Percentiles rank a stretch among this genome's conserved stretches.
phyloP scores from a whole-genome alignment of 257 asterid species.

The Lithospermum erythrorhizon region DNA sequence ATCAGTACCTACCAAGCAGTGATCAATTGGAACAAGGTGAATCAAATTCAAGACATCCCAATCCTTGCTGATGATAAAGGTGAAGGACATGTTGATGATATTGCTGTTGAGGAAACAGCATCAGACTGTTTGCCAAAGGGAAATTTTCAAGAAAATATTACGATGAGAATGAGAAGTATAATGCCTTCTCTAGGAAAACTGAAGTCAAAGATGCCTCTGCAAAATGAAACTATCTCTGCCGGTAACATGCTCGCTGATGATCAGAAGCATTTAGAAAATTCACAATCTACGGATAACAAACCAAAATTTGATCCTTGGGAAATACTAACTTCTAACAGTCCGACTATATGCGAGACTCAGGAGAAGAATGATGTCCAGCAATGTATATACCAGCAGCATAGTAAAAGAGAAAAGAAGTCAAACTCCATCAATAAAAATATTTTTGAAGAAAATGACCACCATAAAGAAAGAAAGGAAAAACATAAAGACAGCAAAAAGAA shows the following conservation, averaged over 20 bases:
- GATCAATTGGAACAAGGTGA: slow-evolving; percentile 9
- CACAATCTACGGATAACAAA: slow-evolving; percentile 7
- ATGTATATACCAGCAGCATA: slow-evolving; percentile 19
- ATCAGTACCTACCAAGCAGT: slow-evolving; percentile 19
- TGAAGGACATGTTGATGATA: slow-evolving; percentile 19
- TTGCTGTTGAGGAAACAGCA: slow-evolving; percentile 12
- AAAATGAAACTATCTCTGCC: slow-evolving; percentile 8
- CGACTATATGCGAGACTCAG: slow-evolving; percentile 12
- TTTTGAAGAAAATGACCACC: slow-evolving; percentile 17
- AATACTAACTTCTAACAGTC: slow-evolving; percentile 10
- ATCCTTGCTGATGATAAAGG: slow-evolving; percentile 18
- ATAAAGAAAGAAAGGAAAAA: slow-evolving; percentile 23
- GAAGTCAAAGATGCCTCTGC: slow-evolving; percentile 19
- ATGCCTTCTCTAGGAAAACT: slow-evolving; percentile 11
- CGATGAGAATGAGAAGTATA: slow-evolving; percentile 5
- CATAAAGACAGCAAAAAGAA: slow-evolving; percentile 21
- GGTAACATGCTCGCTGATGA: slow-evolving; percentile 8
- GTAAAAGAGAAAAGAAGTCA: slow-evolving; percentile 23
- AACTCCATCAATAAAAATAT: slow-evolving; percentile 22
- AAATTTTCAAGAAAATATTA: slow-evolving; percentile 9
- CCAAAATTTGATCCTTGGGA: slow-evolving; percentile 21
- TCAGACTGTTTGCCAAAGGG: slow-evolving; percentile 14
- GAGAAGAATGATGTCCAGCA: slow-evolving; percentile 14
- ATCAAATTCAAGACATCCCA: slow-evolving; percentile 16
- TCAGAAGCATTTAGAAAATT: slow-evolving; percentile 16